Base-by-base conservation (phyloP, 352 stramenopile genomes). In the Phytophthora uliginosa region DNA sequence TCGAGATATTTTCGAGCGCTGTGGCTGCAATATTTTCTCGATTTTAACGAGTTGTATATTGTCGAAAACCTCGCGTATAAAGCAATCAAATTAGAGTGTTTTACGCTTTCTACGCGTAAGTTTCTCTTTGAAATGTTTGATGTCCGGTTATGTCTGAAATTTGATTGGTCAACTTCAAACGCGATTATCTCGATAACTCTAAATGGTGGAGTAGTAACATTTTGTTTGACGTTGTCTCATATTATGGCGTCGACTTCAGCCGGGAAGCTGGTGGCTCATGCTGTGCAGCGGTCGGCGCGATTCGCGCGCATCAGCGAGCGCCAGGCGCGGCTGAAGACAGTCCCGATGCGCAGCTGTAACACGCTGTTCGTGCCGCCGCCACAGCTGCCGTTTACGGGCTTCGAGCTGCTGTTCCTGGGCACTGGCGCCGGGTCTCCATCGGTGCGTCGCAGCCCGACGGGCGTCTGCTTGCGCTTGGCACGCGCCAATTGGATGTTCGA, bases 401-500 rank as follows among this genome's bases (percentile, higher is more conserved):
- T 97, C 62, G 90, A 97, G 69, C 54, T 97, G 52, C 67, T 94
- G 22, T 96, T 95, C 45, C 75, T 97, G 5, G 90, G 90, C 47
- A 96, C 90, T 45, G 90, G 86, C 54, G 90, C 89, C 7, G 90
- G 90, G 9, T 91, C 87, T 56, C 89, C 90, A 31, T 91, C 84
- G 0, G 78, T 94, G 53, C 80, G 77, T 3, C 86, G 87, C 59
- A 93, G 92, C 48, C 83, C 86, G 4, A 91, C 79, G 1, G 76
- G 77, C 13, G 59, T 92, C 33, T 93, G 88, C 70, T 50, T 93
- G 62, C 83, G 86, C 1, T 71, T 93, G 13, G 79, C 79, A 17
- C 88, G 90, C 50, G 79, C 77, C 38, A 95, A 91, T 62, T 97
- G 89, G 89, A 93, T 97, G 81, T 96, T 97, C 59, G 91, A 97